Evolutionary conservation across 2,329 filamentous ascomycete species (phyloP).

Genomic region (Epicoccum nigrum): DNA sequence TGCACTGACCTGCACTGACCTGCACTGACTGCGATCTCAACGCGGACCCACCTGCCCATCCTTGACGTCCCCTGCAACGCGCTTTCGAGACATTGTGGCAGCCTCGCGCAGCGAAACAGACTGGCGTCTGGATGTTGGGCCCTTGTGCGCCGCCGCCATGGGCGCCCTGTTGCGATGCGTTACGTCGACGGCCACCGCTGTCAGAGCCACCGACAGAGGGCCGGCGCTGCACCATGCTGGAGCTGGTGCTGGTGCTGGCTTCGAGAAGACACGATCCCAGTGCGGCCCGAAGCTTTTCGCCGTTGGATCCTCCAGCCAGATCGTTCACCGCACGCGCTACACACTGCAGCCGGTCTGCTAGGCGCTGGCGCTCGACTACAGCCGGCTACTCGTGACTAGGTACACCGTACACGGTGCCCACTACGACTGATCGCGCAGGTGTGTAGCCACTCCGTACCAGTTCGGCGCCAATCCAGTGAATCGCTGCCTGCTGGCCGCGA

Average conservation of each 20-base stretch:
- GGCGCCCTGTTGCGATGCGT: slow-evolving; percentile 25
- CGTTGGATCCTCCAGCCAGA: slow-evolving; percentile 45
- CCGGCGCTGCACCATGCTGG: slow-evolving; percentile 35
- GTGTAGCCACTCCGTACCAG: slow-evolving; percentile 37
- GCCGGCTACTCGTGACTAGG: slow-evolving; percentile 7
- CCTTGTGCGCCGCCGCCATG: slow-evolving; percentile 8
- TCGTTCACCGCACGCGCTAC: slow-evolving; percentile 32
- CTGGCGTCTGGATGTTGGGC: slow-evolving; percentile 16
- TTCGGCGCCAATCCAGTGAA: slow-evolving; percentile 33
- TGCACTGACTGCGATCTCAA: slow-evolving; percentile 13
- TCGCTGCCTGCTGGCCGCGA: slow-evolving; percentile 28
- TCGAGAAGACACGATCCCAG: slow-evolving; percentile 48
- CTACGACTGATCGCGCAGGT: slow-evolving; percentile 45
- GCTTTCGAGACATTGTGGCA: slow-evolving; percentile 36
- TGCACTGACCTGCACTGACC: slow-evolving; percentile 11
- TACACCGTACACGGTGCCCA: slow-evolving; percentile 18
- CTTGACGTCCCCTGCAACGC: slow-evolving; percentile 15
- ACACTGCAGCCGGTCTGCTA: slow-evolving; percentile 36
- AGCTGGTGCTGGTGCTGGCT: no score
- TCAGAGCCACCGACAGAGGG: slow-evolving; percentile 38
- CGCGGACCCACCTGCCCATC: slow-evolving; percentile 14
- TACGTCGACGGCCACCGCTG: slow-evolving; percentile 36
- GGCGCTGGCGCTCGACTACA: slow-evolving; percentile 38
- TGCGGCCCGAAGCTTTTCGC: slow-evolving; percentile 48
- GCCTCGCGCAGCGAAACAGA: slow-evolving; percentile 32